phyloP scores from a whole-genome alignment of 2,329 filamentous ascomycete species.

The Metarhizium sp. region DNA sequence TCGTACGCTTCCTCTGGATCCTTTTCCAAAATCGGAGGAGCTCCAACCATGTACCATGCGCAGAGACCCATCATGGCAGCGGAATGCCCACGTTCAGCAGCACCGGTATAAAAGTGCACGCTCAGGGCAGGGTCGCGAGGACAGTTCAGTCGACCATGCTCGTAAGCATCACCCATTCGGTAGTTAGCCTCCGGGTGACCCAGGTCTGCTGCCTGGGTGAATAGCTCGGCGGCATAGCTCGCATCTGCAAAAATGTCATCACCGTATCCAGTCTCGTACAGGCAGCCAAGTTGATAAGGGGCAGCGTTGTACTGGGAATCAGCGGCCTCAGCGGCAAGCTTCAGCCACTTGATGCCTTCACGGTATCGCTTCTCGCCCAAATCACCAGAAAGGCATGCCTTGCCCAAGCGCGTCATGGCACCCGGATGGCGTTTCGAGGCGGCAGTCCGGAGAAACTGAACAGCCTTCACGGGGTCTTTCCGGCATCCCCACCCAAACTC shows the following conservation, averaged over 20 bases:
- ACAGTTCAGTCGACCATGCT: slow-evolving; percentile 80
- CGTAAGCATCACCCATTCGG: slow-evolving; percentile 91
- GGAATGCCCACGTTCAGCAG: slow-evolving; percentile 74
- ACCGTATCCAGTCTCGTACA: slow-evolving; percentile 90
- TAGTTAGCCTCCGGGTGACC: slow-evolving; percentile 81
- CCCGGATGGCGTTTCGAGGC: slow-evolving; percentile 93
- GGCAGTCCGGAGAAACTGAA: slow-evolving; percentile 84
- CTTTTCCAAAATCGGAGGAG: slow-evolving; percentile 83
- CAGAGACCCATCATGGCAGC: slow-evolving; percentile 96
- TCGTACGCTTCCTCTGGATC: slow-evolving; percentile 95
- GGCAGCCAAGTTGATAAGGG: slow-evolving; percentile 77
- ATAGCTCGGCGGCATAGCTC: slow-evolving; percentile 83
- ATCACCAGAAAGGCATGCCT: slow-evolving; percentile 82
- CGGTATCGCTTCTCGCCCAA: slow-evolving; percentile 80
- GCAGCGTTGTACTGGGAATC: slow-evolving; percentile 88
- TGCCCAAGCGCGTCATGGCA: slow-evolving; percentile 84
- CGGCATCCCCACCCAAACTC: slow-evolving; percentile 97
- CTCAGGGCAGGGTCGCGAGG: slow-evolving; percentile 86
- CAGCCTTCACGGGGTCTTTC: slow-evolving; percentile 81
- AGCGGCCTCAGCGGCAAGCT: slow-evolving; percentile 81
- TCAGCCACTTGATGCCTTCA: slow-evolving; percentile 94
- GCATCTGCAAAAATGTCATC: slow-evolving; percentile 90
- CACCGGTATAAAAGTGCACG: slow-evolving; percentile 94
- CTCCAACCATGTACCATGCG: slow-evolving; percentile 97
- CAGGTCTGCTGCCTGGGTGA: slow-evolving; percentile 87